These are phyloP conservation scores for Chlamydomonas incerta DNA, from an alignment of 139 green algal genomes.

Conservation along the genomic window DNA sequence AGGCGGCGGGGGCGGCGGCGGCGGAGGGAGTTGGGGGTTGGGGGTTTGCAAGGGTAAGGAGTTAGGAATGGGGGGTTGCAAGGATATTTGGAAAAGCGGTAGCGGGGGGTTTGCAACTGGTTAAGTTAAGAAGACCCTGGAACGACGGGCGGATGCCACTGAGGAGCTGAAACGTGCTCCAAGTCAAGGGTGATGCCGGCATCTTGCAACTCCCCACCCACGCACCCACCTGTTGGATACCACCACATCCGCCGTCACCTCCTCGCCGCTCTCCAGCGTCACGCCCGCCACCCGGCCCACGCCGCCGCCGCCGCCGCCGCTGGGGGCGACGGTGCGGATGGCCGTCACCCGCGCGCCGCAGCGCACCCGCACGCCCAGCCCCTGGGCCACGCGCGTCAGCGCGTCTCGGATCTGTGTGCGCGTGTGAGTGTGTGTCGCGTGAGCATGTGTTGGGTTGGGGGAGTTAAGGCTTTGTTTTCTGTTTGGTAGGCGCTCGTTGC, in stretches of 20 bases:
- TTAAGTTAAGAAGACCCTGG: too few relatives aligned
- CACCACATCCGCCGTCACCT: constrained; percentile 73
- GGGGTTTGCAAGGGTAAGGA: too few relatives aligned
- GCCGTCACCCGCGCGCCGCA: constrained; percentile 49
- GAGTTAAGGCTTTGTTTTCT: too few relatives aligned
- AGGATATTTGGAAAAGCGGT: too few relatives aligned
- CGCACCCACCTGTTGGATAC: constrained; percentile 68
- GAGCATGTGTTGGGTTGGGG: too few relatives aligned
- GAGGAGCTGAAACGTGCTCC: too few relatives aligned
- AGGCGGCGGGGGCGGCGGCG: not conserved
- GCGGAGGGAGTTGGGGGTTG: not conserved
- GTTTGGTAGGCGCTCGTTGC: too few relatives aligned
- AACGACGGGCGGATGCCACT: too few relatives aligned
- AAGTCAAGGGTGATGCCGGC: too few relatives aligned
- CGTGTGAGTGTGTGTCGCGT: not conserved
- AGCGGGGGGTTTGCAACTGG: too few relatives aligned
- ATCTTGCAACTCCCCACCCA: not conserved
- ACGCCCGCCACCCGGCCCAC: constrained; percentile 59
- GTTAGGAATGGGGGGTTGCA: too few relatives aligned
- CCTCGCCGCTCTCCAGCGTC: constrained; percentile 57
- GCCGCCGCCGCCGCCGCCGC: not conserved
- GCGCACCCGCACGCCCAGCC: constrained; percentile 62
- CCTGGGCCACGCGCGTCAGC: constrained; percentile 46
- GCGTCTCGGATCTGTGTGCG: constrained; percentile 56
- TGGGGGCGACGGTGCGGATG: constrained; percentile 27